Base-by-base conservation (phyloP, 2,329 filamentous ascomycete species). In the Fusarium nematophilum region DNA sequence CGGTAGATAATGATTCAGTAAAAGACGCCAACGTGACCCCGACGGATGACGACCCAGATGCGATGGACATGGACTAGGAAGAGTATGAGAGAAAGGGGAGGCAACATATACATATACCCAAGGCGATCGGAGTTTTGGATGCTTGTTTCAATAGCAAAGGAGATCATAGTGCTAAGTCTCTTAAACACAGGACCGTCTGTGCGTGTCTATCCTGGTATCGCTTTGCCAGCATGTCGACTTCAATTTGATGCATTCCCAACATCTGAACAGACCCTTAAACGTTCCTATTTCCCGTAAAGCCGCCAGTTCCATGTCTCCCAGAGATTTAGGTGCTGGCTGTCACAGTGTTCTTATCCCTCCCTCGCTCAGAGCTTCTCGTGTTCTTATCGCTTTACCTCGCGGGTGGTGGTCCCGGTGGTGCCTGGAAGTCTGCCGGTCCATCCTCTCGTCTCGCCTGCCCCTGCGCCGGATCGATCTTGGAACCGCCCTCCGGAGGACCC, bases 21-120 rank as follows among this genome's bases (percentile, higher is more conserved):
- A 37, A 49, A 51, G 37, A 57, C 43, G 14, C 49, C 11, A 25
- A 39, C 21, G 33, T 36, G 18, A 17, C 62, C 23, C 57, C 65
- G 52, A 64, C 64, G 13, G 58, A 59, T 6, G 46, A 81, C 42
- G 85, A 89, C 65, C 76, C 78, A 1, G 87, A 90, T 70, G 86
- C 83, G 11, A 91, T 91, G 89, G 87, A 90, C 46, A 75, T 90
- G 67, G 87, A 87, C 57, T 84, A 73, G 71, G 30, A 36, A 18
- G 17, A n/a, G 15, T 9, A 29, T 11, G 39, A 43, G 40, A 43
- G 46, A 26, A 38, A 18, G 27, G 14, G 11, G 31, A 49, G 34
- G 6, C 25, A 40, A 44, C 27, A 53, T 38, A 39, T 50, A 54
- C 29, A 57, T 59, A 67, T 68, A 68, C 66, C 67, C 64, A 60